phyloP scores from a whole-genome alignment of 2,329 filamentous ascomycete genomes.

The Teratosphaeria viscida region DNA sequence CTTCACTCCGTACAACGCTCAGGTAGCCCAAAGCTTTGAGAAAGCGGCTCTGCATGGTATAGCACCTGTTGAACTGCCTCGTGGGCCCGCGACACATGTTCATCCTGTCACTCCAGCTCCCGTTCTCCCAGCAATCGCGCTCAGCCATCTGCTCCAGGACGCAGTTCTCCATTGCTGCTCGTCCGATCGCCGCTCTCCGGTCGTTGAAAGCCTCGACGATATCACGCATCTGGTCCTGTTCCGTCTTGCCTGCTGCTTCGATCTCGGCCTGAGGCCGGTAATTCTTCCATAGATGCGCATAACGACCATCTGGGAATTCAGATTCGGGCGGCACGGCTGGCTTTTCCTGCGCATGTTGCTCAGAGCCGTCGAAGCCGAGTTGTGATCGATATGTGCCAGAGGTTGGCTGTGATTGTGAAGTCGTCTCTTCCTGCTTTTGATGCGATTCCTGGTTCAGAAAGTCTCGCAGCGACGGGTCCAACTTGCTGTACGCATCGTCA shows the following conservation, averaged over 20 bases:
- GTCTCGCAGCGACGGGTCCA: conserved; percentile 74
- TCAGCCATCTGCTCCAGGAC: conserved; percentile 75
- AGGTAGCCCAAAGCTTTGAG: conserved; percentile 85
- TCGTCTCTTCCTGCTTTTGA: conserved; percentile 47
- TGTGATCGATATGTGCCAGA: conserved; percentile 20
- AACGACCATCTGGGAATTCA: conserved; percentile 58
- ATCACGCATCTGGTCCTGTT: conserved; percentile 69
- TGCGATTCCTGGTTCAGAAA: conserved; percentile 78
- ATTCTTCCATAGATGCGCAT: conserved; percentile 84
- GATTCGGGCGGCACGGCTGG: conserved; percentile 42
- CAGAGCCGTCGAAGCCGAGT: conserved; percentile 13
- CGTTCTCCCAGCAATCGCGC: conserved; percentile 69
- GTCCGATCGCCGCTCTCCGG: conserved; percentile 65
- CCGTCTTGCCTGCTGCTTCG: conserved; percentile 58
- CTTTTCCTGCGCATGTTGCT: conserved; percentile 12
- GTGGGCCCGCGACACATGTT: conserved; percentile 76
- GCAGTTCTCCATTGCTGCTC: conserved; percentile 86
- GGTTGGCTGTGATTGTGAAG: conserved; percentile 17
- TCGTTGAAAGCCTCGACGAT: conserved; percentile 78
- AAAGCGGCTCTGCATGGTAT: conserved; percentile 82
- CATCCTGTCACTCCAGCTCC: conserved; percentile 56
- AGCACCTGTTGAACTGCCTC: conserved; percentile 72
- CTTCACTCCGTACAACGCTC: conserved; percentile 50
- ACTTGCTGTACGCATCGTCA: conserved; percentile 58
- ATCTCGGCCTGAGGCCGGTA: conserved; percentile 66